Evolutionary conservation across 179 eudicot genomes (phyloP).

Genomic region (Beta lomatogona): DNA sequence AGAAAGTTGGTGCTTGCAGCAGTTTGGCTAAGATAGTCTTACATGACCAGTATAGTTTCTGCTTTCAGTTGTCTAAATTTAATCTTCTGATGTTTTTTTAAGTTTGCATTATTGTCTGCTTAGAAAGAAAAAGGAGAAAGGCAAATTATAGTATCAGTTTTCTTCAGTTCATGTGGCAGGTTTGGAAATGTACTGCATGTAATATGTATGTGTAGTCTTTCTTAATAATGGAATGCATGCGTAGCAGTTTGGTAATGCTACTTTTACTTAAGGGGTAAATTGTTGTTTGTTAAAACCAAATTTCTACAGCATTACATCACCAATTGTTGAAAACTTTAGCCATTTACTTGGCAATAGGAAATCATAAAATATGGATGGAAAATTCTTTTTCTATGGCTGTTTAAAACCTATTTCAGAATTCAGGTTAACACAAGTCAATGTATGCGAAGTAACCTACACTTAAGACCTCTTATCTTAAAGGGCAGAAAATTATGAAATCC

Average conservation of each 20-base stretch:
- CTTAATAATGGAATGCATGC: conserved; percentile 10
- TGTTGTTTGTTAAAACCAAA: neutral
- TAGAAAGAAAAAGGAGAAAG: too few species aligned
- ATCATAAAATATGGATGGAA: too few species aligned
- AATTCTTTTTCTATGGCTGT: too few species aligned
- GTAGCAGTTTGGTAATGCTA: conserved; percentile 11
- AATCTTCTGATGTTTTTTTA: conserved; percentile 4
- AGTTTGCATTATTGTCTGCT: neutral
- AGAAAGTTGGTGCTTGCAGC: conserved; percentile 16
- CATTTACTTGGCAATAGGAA: neutral
- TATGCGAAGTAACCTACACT: too few species aligned
- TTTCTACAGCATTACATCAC: neutral
- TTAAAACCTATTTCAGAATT: too few species aligned
- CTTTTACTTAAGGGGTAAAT: neutral
- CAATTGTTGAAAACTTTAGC: neutral
- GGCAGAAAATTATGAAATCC: too few species aligned
- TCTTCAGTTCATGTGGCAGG: conserved; percentile 20
- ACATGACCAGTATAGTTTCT: conserved; percentile 8
- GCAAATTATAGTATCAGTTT: neutral
- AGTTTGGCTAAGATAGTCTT: neutral
- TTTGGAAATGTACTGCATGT: neutral
- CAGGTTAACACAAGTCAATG: too few species aligned
- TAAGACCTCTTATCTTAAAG: too few species aligned
- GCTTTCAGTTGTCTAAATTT: conserved; percentile 2
- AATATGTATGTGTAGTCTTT: neutral